Evolutionary conservation across 78 protist genomes (phyloP).

Genomic region (Dictyostelium intermedium): DNA sequence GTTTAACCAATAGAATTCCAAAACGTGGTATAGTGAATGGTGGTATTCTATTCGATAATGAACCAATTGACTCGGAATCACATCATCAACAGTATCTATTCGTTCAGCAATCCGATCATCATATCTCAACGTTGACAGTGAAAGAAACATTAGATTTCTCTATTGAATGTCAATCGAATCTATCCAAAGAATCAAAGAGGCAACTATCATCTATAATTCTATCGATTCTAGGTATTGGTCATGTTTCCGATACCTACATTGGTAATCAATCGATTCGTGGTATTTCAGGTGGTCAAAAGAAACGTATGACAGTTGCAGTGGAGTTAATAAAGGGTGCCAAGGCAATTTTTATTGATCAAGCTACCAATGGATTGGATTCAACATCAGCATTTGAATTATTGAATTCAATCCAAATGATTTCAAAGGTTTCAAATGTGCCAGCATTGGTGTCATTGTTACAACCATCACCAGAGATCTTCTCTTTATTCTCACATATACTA

Average conservation of each 20-base stretch:
- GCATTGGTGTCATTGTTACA: slow-evolving; percentile 55
- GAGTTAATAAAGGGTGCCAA: slow-evolving; percentile 85
- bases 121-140: slow-evolving; percentile 73
- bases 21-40: slow-evolving; percentile 27
- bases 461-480: slow-evolving; percentile 69
- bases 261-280: slow-evolving; percentile 91
- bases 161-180: slow-evolving; percentile 63
- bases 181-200: not conserved
- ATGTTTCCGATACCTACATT: slow-evolving; percentile 73
- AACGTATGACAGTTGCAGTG: slow-evolving; percentile 85
- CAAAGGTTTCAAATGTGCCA: slow-evolving; percentile 36
- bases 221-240: slow-evolving; percentile 80
- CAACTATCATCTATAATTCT: slow-evolving; percentile 1
- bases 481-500: slow-evolving; percentile 46
- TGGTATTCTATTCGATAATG: slow-evolving; percentile 5
- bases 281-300: slow-evolving; percentile 95
- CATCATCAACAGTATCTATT: slow-evolving; percentile 32
- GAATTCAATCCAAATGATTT: slow-evolving; percentile 27
- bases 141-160: slow-evolving; percentile 67
- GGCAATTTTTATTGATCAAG: slow-evolving; percentile 68
- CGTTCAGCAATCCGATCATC: slow-evolving; percentile 43
- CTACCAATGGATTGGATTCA: slow-evolving; percentile 78
- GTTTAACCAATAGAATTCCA: slow-evolving; percentile 41
- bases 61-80: not conserved
- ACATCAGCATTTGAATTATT: slow-evolving; percentile 46